A percentile compares a stretch with the other conserved stretches of the same genome.
Conservation (phyloP, 257 asterid genomes). For the Nicotiana paniculata region DNA sequence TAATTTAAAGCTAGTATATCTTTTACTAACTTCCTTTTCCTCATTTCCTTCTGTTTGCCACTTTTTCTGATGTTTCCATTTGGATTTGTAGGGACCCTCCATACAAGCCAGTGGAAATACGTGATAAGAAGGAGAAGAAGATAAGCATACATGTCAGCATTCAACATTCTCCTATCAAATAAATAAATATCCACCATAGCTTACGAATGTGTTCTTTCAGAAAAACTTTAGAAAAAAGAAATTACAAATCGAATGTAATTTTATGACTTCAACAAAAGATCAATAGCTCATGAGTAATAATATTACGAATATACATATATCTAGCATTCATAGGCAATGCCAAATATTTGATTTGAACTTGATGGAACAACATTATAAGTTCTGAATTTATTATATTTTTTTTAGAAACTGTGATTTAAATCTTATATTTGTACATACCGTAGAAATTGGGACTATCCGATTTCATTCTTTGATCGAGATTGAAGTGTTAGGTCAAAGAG, state of each 20-base stretch:
- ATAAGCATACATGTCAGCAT: conserved; percentile 41
- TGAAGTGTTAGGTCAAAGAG: too few relatives aligned
- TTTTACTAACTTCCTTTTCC: not conserved
- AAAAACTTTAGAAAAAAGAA: not conserved
- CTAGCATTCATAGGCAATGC: too few relatives aligned
- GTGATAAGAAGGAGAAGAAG: conserved; percentile 29
- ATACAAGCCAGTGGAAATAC: not conserved
- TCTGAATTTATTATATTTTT: too few relatives aligned
- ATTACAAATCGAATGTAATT: not conserved
- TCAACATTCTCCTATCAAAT: not conserved
- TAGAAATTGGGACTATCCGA: too few relatives aligned
- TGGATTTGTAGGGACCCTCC: not conserved
- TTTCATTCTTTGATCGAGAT: too few relatives aligned
- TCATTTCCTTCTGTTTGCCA: not conserved
- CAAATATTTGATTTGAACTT: too few relatives aligned
- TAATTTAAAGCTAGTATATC: not conserved
- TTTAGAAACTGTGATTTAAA: too few relatives aligned
- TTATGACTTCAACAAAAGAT: not conserved
- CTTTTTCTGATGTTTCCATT: conserved; percentile 3
- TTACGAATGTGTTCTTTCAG: not conserved
- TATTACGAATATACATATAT: too few relatives aligned
- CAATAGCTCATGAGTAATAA: too few relatives aligned
- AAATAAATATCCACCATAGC: not conserved
- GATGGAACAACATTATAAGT: too few relatives aligned
- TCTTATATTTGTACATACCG: too few relatives aligned